These are phyloP conservation scores for Juglanconis oblonga DNA, from an alignment of 2,329 filamentous ascomycete genomes.

Conservation along the genomic window DNA sequence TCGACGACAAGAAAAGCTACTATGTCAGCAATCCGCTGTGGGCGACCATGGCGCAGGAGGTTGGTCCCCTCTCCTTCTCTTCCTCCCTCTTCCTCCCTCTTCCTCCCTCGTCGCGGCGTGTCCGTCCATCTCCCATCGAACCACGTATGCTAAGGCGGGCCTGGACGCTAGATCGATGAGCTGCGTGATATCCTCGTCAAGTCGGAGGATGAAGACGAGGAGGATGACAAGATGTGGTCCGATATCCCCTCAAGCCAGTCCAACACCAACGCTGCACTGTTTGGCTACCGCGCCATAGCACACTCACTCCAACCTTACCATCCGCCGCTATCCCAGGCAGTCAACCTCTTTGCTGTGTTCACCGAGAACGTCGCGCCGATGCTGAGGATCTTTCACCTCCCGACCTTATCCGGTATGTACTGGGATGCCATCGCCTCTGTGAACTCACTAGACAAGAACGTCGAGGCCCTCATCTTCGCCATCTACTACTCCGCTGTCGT, in stretches of 20 bases:
- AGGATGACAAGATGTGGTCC: not conserved
- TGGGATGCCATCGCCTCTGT: slow-evolving; percentile 23
- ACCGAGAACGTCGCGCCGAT: slow-evolving; percentile 26
- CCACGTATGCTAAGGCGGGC: not conserved
- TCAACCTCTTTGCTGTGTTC: slow-evolving; percentile 24
- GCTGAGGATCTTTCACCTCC: slow-evolving; percentile 29
- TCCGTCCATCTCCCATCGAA: not conserved
- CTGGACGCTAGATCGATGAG: slow-evolving; percentile 10
- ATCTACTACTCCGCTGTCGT: slow-evolving; percentile 53
- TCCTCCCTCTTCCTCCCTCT: not conserved
- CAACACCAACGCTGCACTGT: slow-evolving; percentile 23
- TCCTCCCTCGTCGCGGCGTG: too few species aligned
- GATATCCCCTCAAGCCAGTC: not conserved
- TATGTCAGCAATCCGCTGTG: slow-evolving; percentile 20
- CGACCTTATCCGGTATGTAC: slow-evolving; percentile 24
- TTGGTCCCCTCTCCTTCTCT: too few species aligned
- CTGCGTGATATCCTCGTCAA: slow-evolving; percentile 17
- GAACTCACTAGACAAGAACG: slow-evolving; percentile 18
- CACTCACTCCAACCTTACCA: slow-evolving; percentile 24
- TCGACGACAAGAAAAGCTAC: slow-evolving; percentile 18
- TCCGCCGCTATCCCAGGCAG: slow-evolving; percentile 23
- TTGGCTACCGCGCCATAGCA: slow-evolving; percentile 24
- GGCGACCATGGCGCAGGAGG: slow-evolving; percentile 17
- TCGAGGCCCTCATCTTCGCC: slow-evolving; percentile 37
- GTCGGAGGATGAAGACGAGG: slow-evolving; percentile 14